These are phyloP conservation scores for Apiotrichum domesticum DNA, from an alignment of 1,284 basidiomycete species.

Conservation along the genomic window DNA sequence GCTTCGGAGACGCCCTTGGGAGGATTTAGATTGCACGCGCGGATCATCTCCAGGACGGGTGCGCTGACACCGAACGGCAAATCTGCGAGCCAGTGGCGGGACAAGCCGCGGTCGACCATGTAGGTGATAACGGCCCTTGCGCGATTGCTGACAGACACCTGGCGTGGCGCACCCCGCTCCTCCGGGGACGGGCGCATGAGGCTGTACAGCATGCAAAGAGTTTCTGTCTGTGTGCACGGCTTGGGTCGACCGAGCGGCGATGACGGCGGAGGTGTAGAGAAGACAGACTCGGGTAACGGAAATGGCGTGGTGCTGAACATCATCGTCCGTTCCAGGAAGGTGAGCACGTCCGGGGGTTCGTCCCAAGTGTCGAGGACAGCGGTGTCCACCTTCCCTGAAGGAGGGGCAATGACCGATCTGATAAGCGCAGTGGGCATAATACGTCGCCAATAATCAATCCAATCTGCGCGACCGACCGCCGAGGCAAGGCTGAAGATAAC, in stretches of 20 bases:
- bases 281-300: conserved; percentile 17
- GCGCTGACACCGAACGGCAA: conserved; percentile 65
- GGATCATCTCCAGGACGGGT: conserved; percentile 73
- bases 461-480: conserved; percentile 60
- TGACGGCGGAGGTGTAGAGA: conserved; percentile 50
- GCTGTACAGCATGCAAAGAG: conserved; percentile 26
- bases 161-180: background rate
- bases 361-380: conserved; percentile 27
- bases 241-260: conserved; percentile 24
- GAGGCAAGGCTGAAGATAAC: conserved; percentile 63
- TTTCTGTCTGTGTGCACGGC: conserved; percentile 21
- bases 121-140: conserved; percentile 60
- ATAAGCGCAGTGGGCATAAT: conserved; percentile 56
- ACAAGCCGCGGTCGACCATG: conserved; percentile 56
- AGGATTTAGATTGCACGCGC: conserved; percentile 72
- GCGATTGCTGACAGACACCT: conserved; percentile 5
- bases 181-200: conserved; percentile 44
- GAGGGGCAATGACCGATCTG: background rate
- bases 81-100: conserved; percentile 51
- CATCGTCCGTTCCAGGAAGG: conserved; percentile 35
- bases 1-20: conserved; percentile 63
- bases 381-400: conserved; percentile 15
- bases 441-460: conserved; percentile 82
- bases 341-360: conserved; percentile 46
- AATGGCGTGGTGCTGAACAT: conserved; percentile 21